Conservation (phyloP, 139 green algal species). For the Chlorella vulgaris region DNA sequence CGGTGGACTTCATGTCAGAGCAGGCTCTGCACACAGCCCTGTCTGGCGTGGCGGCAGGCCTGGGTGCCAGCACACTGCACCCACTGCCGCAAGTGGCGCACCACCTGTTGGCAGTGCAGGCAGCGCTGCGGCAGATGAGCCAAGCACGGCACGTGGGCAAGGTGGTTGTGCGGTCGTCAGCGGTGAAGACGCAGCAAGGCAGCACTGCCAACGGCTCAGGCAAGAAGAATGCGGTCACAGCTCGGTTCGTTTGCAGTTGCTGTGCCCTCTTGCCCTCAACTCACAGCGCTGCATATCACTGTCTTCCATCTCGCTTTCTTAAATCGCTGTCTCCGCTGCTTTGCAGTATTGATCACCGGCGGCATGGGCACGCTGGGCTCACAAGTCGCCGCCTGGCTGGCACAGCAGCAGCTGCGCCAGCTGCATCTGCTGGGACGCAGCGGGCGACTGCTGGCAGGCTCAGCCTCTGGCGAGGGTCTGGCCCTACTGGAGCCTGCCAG, state of each 20-base stretch:
- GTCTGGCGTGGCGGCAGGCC: conserved; percentile 31
- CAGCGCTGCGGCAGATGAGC: conserved; percentile 83
- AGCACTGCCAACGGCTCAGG: conserved; percentile 3
- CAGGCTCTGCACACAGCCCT: conserved; percentile 53
- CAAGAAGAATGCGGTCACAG: too few relatives aligned
- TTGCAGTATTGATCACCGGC: conserved; percentile 39
- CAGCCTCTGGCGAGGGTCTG: not conserved
- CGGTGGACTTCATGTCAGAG: conserved; percentile 87
- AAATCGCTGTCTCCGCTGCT: not conserved
- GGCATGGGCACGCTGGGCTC: conserved; percentile 55
- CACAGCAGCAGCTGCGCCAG: conserved; percentile 19
- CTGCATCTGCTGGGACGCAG: conserved; percentile 53
- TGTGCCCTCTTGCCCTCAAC: too few relatives aligned
- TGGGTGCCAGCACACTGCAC: conserved; percentile 51
- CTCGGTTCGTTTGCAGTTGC: not conserved
- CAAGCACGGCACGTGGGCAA: conserved; percentile 86
- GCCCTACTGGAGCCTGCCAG: conserved; percentile 10
- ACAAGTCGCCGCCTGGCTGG: conserved; percentile 72
- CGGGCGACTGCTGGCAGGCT: conserved; percentile 11
- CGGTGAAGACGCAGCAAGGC: not conserved
- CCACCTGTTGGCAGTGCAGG: conserved; percentile 48
- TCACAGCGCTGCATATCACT: not conserved
- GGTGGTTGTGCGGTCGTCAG: conserved; percentile 73
- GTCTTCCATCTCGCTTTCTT: not conserved
- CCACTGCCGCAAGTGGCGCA: conserved; percentile 60